Base-by-base conservation (phyloP, 2,329 filamentous ascomycete species). In the Exophiala dermatitidis region DNA sequence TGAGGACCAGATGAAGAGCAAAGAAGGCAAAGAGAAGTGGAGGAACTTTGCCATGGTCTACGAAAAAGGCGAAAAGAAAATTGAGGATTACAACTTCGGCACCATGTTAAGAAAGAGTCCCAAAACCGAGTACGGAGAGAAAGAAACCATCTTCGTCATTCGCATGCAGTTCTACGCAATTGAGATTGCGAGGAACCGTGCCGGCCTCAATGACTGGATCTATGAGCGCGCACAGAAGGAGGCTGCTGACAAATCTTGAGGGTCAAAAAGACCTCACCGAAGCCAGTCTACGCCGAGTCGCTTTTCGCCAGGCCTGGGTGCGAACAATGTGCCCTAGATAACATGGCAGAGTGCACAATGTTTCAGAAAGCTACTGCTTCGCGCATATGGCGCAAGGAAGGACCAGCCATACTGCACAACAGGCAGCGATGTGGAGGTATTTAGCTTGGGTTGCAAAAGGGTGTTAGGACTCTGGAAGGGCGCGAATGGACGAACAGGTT, bases 31-130 rank as follows among this genome's bases (percentile, higher is more conserved):
- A 77, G 89, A 94, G 73, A 80, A 81, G 68, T 98, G 93, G 93
- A 83, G 93, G 65, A 87, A 86, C 61, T 98, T 96, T 74, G 86
- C 96, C 80, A 90, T 86, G 78, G 76, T 79, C 58, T 98, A 96
- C 70, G 90, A 97, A 74, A 90, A 95, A 72, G 60, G 60, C 47
- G 58, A 62, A 7, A 58, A 62, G 36, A 91, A 81, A 72, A 77
- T 98, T n/a, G 86, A 93, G 60, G 94, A 98, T 72, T 98, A 84
- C 78, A 98, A 96, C 77, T 98, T 96, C 71, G 93, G 93, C 52
- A 96, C 93, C 33, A 90, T 98, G 80, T 70, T 98, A 64, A 83
- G 93, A 53, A 79, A 81, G 53, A 87, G 80, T 66, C 79, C 89
- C 36, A 88, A 86, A 64, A 82, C 72, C 49, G 91, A 96, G 71